Evolutionary conservation across 1,284 basidiomycete species (phyloP), one percentile per base, ranked within the genome.

Genomic region (Laetiporus sulphureus): DNA sequence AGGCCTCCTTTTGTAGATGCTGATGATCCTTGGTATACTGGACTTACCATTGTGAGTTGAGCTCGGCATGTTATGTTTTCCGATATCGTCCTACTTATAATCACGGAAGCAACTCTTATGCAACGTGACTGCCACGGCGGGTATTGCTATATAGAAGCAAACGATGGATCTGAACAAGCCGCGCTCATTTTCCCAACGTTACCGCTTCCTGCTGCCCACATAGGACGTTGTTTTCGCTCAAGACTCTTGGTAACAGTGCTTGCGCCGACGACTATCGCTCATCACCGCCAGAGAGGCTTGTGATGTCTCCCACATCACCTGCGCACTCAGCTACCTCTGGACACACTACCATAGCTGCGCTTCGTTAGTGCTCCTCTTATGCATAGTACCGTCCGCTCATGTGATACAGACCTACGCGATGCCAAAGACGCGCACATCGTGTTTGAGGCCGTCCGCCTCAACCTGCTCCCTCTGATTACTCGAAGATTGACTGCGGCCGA

Each of bases 381-480:
- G 15, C 12, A n/a, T 29, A 25, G 10, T 13, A n/a, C 8, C 29
- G 3, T 16, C 13, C 22, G 10, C n/a, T 34, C 30, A 31, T 46
- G 8, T 44, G 12, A 33, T 31, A 30, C 5, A 87, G 84, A 86
- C 56, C 73, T 87, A 29, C 75, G 83, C 12, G 67, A 69, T 57
- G 81, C 83, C 3, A 72, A 79, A 50, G 78, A 72, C 51, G 69
- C 69, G 3, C 68, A 69, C 38, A 59, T 82, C 38, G 64, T 88
- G 32, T 71, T 88, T 34, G 84, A 88, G 58, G 84, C 85, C 8
- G 85, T 87, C 41, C 70, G 84, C 20, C 71, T 76, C 40, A 77
- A 77, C 47, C 64, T 81, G 35, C 65, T 87, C 25, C 84, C 84
- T 3, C 65, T 88, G 38, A 77, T 87, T 46, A 81, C 72, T 45